Evolutionary conservation across 306 rosid species (phyloP), one percentile per base, ranked within the genome.

Genomic region (Urtica urens): DNA sequence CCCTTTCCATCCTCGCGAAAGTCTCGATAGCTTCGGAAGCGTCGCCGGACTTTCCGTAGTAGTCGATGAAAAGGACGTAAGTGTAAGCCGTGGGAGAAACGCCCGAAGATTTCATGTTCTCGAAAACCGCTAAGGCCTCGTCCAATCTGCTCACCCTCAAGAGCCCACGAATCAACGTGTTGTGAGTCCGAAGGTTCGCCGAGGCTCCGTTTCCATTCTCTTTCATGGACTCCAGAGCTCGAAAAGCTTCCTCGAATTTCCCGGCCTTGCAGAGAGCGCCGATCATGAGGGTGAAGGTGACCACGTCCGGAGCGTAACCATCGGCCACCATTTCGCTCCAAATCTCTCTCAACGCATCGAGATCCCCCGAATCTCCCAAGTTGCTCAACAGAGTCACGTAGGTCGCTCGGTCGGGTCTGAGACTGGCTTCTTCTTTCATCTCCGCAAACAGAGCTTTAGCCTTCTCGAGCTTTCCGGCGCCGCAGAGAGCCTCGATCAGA

Each of bases 181-280:
- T 90, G 72, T 81, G 81, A 10, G 95, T 81, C 63, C 79, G 95
- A 64, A 90, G 94, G 75, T 84, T 90, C 20, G 97, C 93, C 10
- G 57, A 69, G 55, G 77, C 51, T 53, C 84, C 81, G 68, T 78
- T 68, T 53, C 84, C 81, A 68, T 78, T 68, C 44, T 43, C 52
- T 58, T 29, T 75, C 97, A 90, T 90, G 58, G 63, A 61, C 7
- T 75, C 82, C 62, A 84, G 63, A 54, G 61, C 62, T 51, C 57
- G 48, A 71, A 81, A 90, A 34, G 97, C 97, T 57, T 74, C 73
- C 10, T 78, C 78, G 40, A 79, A 57, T 43, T 72, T 67, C 65
- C 87, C 73, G 8, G 81, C 64, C 63, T 81, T 90, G 78, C 95
- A 81, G 24, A 81, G 71, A 59, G 94, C 90, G 63, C 71, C 77